Conservation (phyloP, 2,329 filamentous ascomycete species). For the Fusarium transvaalense region DNA sequence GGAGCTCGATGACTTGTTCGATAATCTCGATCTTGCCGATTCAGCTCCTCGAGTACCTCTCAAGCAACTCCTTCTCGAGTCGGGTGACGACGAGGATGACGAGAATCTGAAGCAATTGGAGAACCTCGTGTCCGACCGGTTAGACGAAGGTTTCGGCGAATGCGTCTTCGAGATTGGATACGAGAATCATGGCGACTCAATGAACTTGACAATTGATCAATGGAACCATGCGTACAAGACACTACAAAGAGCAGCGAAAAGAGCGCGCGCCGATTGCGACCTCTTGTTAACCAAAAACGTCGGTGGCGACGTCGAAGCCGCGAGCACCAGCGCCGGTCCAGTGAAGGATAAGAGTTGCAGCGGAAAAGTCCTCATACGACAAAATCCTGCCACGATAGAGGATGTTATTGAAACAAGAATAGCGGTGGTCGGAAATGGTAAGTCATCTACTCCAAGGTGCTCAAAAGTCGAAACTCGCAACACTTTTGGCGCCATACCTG, state of each 20-base stretch:
- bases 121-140: conserved; percentile 73
- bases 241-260: conserved; percentile 73
- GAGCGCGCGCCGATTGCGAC: conserved; percentile 78
- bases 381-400: conserved; percentile 78
- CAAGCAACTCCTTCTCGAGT: conserved; percentile 79
- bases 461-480: background rate
- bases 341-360: conserved; percentile 79
- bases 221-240: conserved; percentile 80
- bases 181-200: conserved; percentile 88
- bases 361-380: conserved; percentile 89
- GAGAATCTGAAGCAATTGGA: conserved; percentile 70
- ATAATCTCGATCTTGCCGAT: conserved; percentile 86
- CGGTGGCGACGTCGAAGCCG: conserved; percentile 79
- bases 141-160: conserved; percentile 89
- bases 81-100: conserved; percentile 62
- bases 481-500: background rate
- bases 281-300: conserved; percentile 92
- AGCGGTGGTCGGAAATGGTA: conserved; percentile 94
- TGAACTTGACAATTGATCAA: conserved; percentile 79
- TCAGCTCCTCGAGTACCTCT: conserved; percentile 74
- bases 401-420: conserved; percentile 96
- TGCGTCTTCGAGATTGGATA: conserved; percentile 91
- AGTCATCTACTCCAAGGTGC: conserved; percentile 37
- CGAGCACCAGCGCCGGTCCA: conserved; percentile 63
- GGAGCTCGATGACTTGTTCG: conserved; percentile 92